Conservation (phyloP, 2,329 filamentous ascomycete species). For the Epichloe brachyelytri region DNA sequence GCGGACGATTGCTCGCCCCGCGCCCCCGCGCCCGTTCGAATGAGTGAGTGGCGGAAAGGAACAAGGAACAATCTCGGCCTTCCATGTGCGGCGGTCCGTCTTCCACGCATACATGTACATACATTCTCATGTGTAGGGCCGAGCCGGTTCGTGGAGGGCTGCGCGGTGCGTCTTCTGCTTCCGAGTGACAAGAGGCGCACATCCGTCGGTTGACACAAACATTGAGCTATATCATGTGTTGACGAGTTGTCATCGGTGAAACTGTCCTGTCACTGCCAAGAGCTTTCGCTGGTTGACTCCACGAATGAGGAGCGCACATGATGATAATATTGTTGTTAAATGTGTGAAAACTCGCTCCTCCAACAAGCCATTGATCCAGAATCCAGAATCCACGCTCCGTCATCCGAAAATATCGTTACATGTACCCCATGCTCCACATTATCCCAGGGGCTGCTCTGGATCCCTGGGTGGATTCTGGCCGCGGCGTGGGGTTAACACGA, state of each 20-base stretch:
- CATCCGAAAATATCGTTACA: constrained; percentile 3
- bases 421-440: not conserved
- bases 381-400: constrained; percentile 3
- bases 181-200: not conserved
- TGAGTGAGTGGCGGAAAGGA: not conserved
- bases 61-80: constrained; percentile 9
- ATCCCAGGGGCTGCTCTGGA: not conserved
- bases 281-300: not conserved
- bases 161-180: not conserved
- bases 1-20: not conserved
- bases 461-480: constrained; percentile 8
- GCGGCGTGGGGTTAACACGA: constrained; percentile 12
- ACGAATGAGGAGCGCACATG: not conserved
- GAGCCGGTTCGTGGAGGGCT: constrained; percentile 8
- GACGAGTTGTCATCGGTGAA: not conserved
- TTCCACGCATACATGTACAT: constrained; percentile 9
- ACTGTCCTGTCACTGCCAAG: not conserved
- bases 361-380: not conserved
- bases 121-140: constrained; percentile 6
- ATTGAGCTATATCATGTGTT: not conserved
- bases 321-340: not conserved
- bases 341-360: not conserved
- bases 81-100: constrained; percentile 14
- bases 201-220: not conserved
- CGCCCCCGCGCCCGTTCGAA: not conserved